These are phyloP conservation scores for Luzula sylvatica DNA, from an alignment of 176 grass and related monocot genomes.

Conservation along the genomic window DNA sequence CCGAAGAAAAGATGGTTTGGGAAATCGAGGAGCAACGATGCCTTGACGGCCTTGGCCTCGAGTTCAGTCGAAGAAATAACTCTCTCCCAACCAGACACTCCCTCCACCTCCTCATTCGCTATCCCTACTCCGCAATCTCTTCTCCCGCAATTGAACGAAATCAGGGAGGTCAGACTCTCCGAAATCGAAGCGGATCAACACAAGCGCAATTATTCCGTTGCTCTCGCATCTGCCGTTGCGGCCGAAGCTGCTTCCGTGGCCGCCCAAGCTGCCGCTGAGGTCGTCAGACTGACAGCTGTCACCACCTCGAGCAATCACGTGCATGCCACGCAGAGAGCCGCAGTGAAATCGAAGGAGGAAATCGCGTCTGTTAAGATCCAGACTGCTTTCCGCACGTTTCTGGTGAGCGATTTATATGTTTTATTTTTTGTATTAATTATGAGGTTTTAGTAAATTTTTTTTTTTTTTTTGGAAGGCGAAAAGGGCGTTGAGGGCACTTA, in stretches of 20 bases:
- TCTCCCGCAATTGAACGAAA: constrained; percentile 30
- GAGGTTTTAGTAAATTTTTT: background rate
- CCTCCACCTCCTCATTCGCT: constrained; percentile 14
- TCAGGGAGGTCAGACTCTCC: constrained; percentile 42
- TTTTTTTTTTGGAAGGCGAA: constrained; percentile 49
- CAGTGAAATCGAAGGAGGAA: constrained; percentile 45
- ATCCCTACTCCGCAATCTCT: constrained; percentile 19
- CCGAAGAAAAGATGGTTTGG: constrained; percentile 55
- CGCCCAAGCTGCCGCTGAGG: constrained; percentile 75
- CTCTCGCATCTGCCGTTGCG: constrained; percentile 61
- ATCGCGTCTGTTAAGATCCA: constrained; percentile 77
- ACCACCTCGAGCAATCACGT: background rate
- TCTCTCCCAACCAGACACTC: constrained; percentile 15
- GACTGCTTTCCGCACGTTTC: constrained; percentile 73
- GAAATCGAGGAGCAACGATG: constrained; percentile 30
- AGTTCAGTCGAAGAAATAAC: constrained; percentile 12
- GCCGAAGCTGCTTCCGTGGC: constrained; percentile 82
- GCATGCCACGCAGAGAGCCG: constrained; percentile 11
- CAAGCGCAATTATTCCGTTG: constrained; percentile 73
- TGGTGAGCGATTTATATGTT: constrained; percentile 32
- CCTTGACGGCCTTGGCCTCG: constrained; percentile 10
- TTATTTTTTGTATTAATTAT: background rate
- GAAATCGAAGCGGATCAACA: constrained; percentile 47
- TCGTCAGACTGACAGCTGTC: constrained; percentile 61
- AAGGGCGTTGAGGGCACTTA: constrained; percentile 57